phyloP scores from a whole-genome alignment of 108 stramenopile species.

The Pseudonitzschia delicatissima region DNA sequence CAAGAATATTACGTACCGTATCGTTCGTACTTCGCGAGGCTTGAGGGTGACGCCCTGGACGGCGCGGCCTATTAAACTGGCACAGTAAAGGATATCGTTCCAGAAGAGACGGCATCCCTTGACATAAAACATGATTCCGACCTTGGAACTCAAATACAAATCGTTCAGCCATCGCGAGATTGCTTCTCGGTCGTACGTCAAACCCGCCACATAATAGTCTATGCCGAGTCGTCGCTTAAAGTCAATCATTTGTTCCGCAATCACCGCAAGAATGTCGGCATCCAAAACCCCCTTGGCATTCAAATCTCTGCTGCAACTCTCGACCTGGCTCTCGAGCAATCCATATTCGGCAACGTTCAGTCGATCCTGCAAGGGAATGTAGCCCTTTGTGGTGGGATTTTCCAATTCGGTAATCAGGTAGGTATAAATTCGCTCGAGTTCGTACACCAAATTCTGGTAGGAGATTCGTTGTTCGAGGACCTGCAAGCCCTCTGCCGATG shows the following conservation, averaged over 20 bases:
- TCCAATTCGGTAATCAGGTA: constrained; percentile 87
- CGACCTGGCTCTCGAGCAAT: constrained; percentile 89
- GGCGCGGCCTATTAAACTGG: constrained; percentile 77
- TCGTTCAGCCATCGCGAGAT: constrained; percentile 63
- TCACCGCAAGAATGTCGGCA: constrained; percentile 74
- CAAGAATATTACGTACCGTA: constrained; percentile 52
- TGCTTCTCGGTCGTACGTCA: constrained; percentile 73
- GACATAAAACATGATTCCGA: constrained; percentile 76
- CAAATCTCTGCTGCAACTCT: constrained; percentile 64
- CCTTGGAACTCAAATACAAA: constrained; percentile 60
- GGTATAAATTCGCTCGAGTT: constrained; percentile 88
- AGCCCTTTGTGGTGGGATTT: constrained; percentile 69
- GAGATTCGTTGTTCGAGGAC: constrained; percentile 60
- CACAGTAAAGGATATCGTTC: constrained; percentile 83
- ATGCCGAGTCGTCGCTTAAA: constrained; percentile 92
- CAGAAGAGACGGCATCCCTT: constrained; percentile 78
- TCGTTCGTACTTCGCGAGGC: constrained; percentile 93
- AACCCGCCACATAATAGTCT: constrained; percentile 81
- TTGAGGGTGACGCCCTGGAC: constrained; percentile 90
- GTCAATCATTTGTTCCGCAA: constrained; percentile 79
- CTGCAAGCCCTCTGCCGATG: constrained; percentile 62
- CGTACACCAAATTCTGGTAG: constrained; percentile 78
- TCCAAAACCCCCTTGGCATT: constrained; percentile 63
- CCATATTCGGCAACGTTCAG: constrained; percentile 96
- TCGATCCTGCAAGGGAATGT: constrained; percentile 87